Percentiles rank a stretch among this genome's conserved stretches.
These are phyloP conservation scores for Venturia asperata DNA, from an alignment of 2,329 filamentous ascomycete genomes.

Conservation along the genomic window DNA sequence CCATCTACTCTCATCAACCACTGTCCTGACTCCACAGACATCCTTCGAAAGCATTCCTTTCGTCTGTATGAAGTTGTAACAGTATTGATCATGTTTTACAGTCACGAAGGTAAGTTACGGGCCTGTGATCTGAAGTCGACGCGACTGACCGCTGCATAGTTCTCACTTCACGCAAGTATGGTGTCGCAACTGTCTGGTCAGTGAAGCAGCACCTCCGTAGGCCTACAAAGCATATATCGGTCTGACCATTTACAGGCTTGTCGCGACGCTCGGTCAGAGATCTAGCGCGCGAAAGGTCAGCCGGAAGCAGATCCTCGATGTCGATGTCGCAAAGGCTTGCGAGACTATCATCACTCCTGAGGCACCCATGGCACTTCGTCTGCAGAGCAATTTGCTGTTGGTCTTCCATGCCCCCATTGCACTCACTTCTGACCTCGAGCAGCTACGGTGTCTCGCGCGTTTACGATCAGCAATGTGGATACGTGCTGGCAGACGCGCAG, in stretches of 20 bases:
- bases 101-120: constrained; percentile 68
- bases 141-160: constrained; percentile 42
- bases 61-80: constrained; percentile 3
- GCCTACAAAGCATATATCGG: constrained; percentile 10
- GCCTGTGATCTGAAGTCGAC: background rate
- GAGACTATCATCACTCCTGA: constrained; percentile 78
- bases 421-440: background rate
- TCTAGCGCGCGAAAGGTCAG: constrained; percentile 66
- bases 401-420: constrained; percentile 24
- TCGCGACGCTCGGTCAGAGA: constrained; percentile 76
- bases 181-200: constrained; percentile 91
- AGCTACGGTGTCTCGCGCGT: constrained; percentile 77
- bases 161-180: constrained; percentile 78
- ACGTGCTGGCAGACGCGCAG: constrained; percentile 74
- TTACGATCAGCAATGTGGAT: constrained; percentile 78
- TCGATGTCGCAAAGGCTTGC: constrained; percentile 81
- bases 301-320: constrained; percentile 78
- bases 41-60: background rate
- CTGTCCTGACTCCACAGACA: background rate
- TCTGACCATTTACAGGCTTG: constrained; percentile 58
- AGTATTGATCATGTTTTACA: constrained; percentile 71
- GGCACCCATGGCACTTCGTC: constrained; percentile 78
- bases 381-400: constrained; percentile 81
- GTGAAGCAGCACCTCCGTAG: constrained; percentile 26
- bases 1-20: background rate